Evolutionary conservation across 2,329 filamentous ascomycete genomes (phyloP).

Genomic region (Lomentospora prolificans): DNA sequence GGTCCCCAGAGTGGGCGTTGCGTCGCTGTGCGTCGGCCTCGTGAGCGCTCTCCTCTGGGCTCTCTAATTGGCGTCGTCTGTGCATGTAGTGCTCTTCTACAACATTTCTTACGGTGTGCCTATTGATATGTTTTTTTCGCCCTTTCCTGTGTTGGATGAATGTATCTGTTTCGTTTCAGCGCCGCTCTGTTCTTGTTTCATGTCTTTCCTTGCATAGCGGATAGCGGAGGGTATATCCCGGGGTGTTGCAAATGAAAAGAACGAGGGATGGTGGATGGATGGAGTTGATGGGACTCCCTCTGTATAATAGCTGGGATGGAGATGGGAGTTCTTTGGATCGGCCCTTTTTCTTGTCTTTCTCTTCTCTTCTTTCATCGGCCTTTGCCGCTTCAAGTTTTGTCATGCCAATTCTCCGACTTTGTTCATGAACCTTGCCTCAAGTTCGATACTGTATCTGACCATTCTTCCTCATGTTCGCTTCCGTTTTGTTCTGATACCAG

Average conservation of each 20-base stretch:
- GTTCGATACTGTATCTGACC: neutral
- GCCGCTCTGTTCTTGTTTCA: neutral
- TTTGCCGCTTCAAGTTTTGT: neutral
- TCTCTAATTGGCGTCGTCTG: neutral
- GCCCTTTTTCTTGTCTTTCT: neutral
- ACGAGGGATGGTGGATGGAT: neutral
- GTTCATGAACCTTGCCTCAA: neutral
- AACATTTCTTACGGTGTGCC: neutral
- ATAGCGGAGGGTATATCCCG: neutral
- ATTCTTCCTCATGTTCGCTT: neutral
- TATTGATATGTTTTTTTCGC: neutral
- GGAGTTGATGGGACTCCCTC: neutral
- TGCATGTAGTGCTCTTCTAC: neutral
- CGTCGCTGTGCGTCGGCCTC: neutral
- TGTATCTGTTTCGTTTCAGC: neutral
- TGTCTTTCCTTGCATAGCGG: slow-evolving; percentile 2
- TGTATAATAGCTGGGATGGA: neutral
- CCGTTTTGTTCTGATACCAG: neutral
- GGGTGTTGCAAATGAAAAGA: neutral
- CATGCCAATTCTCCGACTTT: neutral
- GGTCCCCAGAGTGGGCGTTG: neutral
- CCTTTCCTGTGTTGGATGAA: neutral
- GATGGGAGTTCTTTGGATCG: neutral
- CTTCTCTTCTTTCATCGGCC: neutral
- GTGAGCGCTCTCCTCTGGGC: neutral